These are phyloP conservation scores for Juglanconis sp. DNA, from an alignment of 2,329 filamentous ascomycete species.

Conservation along the genomic window DNA sequence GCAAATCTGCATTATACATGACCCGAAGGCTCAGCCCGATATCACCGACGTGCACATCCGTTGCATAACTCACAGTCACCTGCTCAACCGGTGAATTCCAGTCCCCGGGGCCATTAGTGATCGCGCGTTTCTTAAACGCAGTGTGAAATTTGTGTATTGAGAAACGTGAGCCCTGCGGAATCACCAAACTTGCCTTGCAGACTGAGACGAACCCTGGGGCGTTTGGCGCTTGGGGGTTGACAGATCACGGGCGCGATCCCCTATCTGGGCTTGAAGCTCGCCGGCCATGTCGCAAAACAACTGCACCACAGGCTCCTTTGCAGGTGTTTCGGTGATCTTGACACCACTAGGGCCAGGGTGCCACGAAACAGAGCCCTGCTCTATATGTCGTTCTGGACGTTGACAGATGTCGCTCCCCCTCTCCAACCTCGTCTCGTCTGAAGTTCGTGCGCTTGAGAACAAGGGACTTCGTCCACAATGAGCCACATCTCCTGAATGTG, in stretches of 20 bases:
- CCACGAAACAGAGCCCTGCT: neutral
- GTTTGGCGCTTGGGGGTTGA: neutral
- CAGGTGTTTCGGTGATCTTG: neutral
- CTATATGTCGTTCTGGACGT: neutral
- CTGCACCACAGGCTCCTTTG: neutral
- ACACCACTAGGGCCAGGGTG: neutral
- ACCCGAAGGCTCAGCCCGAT: no score
- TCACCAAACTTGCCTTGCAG: neutral
- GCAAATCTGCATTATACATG: no score
- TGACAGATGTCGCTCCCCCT: neutral
- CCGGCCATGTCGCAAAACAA: neutral
- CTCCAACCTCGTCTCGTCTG: neutral
- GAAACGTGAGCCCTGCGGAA: neutral
- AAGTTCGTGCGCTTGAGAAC: neutral
- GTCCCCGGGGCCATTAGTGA: no score
- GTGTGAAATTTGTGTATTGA: neutral
- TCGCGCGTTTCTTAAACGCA: neutral
- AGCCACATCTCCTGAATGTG: neutral
- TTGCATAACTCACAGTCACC: neutral
- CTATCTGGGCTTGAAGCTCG: neutral
- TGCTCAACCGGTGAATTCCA: neutral
- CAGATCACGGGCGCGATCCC: neutral
- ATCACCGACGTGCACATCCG: no score
- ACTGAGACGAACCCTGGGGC: neutral
- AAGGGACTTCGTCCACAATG: neutral